phyloP scores from a whole-genome alignment of 305 asterid genomes.

The Fraxinus dipetala region DNA sequence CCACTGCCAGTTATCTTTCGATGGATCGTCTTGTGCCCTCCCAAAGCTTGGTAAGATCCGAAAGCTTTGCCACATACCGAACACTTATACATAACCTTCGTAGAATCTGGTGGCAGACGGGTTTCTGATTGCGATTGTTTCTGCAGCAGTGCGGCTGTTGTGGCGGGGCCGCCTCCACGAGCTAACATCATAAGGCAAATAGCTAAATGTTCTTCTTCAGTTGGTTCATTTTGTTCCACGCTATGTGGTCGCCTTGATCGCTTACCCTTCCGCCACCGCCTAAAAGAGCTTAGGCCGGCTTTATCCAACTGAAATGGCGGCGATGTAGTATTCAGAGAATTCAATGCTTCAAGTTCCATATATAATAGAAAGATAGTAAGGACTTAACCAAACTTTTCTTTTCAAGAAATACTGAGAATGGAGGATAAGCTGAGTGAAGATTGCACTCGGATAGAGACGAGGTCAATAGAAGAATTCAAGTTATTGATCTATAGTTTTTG shows the following conservation, averaged over 20 bases:
- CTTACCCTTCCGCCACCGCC: conserved; percentile 41
- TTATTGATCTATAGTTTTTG: not conserved
- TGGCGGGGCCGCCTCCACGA: conserved; percentile 17
- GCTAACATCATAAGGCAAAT: conserved; percentile 45
- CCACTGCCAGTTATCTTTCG: conserved; percentile 25
- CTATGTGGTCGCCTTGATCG: conserved; percentile 40
- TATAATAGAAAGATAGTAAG: not conserved
- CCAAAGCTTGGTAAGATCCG: conserved; percentile 58
- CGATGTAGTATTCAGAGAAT: conserved; percentile 40
- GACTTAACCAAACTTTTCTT: not conserved
- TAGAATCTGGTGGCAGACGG: not conserved
- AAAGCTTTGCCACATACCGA: conserved; percentile 41
- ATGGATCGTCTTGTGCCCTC: conserved; percentile 62
- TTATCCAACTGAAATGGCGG: conserved; percentile 32
- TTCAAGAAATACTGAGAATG: not conserved
- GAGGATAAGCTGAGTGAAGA: not conserved
- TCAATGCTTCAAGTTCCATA: conserved; percentile 52
- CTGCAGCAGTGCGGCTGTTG: not conserved
- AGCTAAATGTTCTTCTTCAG: conserved; percentile 47
- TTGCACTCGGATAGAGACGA: not conserved
- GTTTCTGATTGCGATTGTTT: not conserved
- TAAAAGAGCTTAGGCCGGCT: conserved; percentile 23
- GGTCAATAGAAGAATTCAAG: not conserved
- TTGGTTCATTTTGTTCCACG: conserved; percentile 29
- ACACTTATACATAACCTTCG: conserved; percentile 33